Percentiles rank a stretch among this genome's conserved stretches.
Conservation (phyloP, 169 alveolate species). For the Cyclospora cayetanensis region DNA sequence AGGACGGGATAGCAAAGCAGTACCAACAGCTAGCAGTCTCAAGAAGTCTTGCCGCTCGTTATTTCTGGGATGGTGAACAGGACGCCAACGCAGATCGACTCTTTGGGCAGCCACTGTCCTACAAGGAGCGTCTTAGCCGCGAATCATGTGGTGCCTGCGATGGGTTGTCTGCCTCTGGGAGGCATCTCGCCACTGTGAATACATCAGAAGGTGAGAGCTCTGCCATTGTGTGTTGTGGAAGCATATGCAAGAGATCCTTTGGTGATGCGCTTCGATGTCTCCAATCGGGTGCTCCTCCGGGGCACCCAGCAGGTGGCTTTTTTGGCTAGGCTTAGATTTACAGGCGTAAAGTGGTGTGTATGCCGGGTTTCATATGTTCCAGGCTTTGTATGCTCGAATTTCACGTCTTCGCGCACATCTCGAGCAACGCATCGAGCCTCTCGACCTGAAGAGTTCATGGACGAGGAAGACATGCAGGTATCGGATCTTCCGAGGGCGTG, state of each 20-base stretch:
- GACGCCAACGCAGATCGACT: neutral
- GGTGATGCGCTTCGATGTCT: neutral
- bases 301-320: no score
- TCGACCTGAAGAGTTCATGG: constrained; percentile 45
- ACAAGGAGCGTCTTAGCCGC: neutral
- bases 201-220: neutral
- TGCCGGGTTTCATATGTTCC: neutral
- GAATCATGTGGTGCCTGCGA: neutral
- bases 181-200: neutral
- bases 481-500: no score
- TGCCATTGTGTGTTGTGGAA: neutral
- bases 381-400: neutral
- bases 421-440: neutral
- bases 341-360: no score
- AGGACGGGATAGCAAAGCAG: neutral
- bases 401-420: neutral
- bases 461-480: constrained; percentile 28
- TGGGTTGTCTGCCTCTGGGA: no score
- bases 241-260: neutral
- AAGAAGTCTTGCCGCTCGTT: neutral
- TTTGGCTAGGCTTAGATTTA: neutral
- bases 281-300: neutral
- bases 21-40: neutral
- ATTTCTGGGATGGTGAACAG: neutral
- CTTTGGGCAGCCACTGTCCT: neutral